Percentiles rank a stretch among this genome's conserved stretches.
Evolutionary conservation across 1,284 basidiomycete genomes (phyloP).

Genomic region (Lignosus rhinocerotis): DNA sequence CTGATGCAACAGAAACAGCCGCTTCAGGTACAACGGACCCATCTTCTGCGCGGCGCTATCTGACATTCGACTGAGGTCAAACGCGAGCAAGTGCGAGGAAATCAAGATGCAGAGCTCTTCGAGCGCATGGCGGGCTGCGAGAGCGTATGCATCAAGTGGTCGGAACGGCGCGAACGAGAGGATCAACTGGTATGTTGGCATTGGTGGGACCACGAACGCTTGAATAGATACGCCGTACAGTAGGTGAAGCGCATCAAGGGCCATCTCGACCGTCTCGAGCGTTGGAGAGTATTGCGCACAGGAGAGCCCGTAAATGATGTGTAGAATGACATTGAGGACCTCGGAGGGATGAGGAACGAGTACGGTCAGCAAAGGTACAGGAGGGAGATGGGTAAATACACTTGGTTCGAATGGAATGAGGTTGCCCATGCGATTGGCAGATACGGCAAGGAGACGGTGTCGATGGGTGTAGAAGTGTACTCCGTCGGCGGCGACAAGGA

Average conservation of each 20-base stretch:
- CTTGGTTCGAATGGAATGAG: not conserved
- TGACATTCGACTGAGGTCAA: constrained; percentile 31
- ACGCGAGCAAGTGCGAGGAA: constrained; percentile 37
- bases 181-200: constrained; percentile 32
- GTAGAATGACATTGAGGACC: constrained; percentile 38
- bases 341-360: constrained; percentile 23
- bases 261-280: constrained; percentile 27
- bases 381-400: not conserved
- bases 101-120: constrained; percentile 35
- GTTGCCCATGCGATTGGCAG: constrained; percentile 6
- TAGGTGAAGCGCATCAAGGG: constrained; percentile 27
- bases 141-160: constrained; percentile 38
- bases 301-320: constrained; percentile 35
- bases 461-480: constrained; percentile 17
- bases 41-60: constrained; percentile 37
- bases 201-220: constrained; percentile 14
- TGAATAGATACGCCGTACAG: constrained; percentile 31
- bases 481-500: constrained; percentile 4
- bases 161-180: constrained; percentile 32
- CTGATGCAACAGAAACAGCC: constrained; percentile 41
- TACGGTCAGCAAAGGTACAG: not conserved
- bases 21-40: constrained; percentile 41
- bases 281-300: constrained; percentile 32
- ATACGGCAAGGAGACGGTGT: constrained; percentile 1
- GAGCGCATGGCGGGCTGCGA: constrained; percentile 36